Evolutionary conservation across 2,329 filamentous ascomycete species (phyloP).

Genomic region (Microthyrium microscopicum): DNA sequence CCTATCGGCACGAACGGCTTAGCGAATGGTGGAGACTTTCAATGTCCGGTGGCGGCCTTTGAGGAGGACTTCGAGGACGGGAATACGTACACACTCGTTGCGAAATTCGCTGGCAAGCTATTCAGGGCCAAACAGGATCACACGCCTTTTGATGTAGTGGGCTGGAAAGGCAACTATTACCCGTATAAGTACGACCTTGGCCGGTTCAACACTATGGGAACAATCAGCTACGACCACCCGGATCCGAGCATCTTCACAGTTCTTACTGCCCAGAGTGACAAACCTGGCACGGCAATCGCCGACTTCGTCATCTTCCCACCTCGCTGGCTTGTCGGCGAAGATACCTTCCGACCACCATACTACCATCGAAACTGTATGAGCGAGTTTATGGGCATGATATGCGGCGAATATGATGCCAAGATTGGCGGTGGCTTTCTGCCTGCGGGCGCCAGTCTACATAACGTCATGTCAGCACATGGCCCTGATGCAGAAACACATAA

Average conservation of each 20-base stretch:
- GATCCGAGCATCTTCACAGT: conserved; percentile 65
- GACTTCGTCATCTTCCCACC: conserved; percentile 52
- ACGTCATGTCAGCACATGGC: conserved; percentile 55
- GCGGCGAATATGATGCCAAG: conserved; percentile 44
- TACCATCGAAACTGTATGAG: conserved; percentile 51
- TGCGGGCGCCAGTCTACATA: conserved; percentile 47
- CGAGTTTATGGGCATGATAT: conserved; percentile 49
- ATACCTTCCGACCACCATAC: conserved; percentile 45
- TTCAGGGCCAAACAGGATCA: conserved; percentile 51
- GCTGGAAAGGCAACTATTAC: conserved; percentile 67
- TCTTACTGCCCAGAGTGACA: conserved; percentile 39
- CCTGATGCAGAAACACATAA: conserved; percentile 40
- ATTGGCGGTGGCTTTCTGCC: conserved; percentile 37
- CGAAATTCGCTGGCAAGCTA: conserved; percentile 51
- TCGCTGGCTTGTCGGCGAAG: conserved; percentile 44
- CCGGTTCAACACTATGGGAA: conserved; percentile 59
- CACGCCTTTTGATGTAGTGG: conserved; percentile 63
- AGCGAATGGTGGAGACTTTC: conserved; percentile 62
- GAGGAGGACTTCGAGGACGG: conserved; percentile 31
- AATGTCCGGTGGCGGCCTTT: conserved; percentile 53
- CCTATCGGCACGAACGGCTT: conserved; percentile 59
- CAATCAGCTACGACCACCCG: conserved; percentile 59
- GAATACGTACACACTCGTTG: conserved; percentile 34
- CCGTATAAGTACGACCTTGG: conserved; percentile 71
- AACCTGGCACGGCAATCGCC: conserved; percentile 44